phyloP scores from a whole-genome alignment of 768 basidiomycete species.

The Boletus rubroflammeus region DNA sequence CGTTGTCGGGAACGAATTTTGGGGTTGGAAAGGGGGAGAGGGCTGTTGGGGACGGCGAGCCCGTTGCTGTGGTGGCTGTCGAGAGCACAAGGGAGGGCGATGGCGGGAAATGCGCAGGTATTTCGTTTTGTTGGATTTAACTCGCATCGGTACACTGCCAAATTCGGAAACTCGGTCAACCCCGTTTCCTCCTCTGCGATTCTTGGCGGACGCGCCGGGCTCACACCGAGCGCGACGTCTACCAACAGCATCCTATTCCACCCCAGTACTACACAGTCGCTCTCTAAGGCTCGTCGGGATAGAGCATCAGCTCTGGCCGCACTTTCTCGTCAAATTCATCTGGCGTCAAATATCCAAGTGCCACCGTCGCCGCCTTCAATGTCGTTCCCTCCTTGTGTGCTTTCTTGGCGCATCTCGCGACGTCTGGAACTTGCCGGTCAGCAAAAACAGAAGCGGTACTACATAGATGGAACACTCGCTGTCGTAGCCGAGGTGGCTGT shows the following conservation, averaged over 20 bases:
- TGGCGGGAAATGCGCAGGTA: constrained; percentile 32
- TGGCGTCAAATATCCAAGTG: constrained; percentile 77
- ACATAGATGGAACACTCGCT: constrained; percentile 54
- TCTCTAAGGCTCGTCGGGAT: constrained; percentile 53
- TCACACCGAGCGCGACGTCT: not conserved
- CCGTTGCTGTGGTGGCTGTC: constrained; percentile 20
- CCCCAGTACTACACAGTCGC: not conserved
- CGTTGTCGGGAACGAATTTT: not conserved
- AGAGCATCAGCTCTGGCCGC: constrained; percentile 85
- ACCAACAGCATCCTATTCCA: not conserved
- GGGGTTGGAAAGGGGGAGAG: not conserved
- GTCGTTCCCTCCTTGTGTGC: constrained; percentile 99
- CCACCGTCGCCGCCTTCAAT: constrained; percentile 89
- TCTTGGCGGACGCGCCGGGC: constrained; percentile 25
- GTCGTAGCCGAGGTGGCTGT: constrained; percentile 95
- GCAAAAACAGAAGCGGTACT: not conserved
- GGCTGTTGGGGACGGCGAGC: constrained; percentile 8
- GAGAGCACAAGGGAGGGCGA: constrained; percentile 22
- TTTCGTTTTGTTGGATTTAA: constrained; percentile 37
- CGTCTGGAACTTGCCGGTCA: constrained; percentile 52
- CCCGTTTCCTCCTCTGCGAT: constrained; percentile 11
- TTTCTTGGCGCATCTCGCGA: constrained; percentile 98
- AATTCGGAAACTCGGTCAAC: constrained; percentile 27
- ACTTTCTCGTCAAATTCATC: constrained; percentile 96
- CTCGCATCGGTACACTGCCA: constrained; percentile 33